phyloP scores from a whole-genome alignment of 148 eudicot species.

The Rhododendron ovatum region DNA sequence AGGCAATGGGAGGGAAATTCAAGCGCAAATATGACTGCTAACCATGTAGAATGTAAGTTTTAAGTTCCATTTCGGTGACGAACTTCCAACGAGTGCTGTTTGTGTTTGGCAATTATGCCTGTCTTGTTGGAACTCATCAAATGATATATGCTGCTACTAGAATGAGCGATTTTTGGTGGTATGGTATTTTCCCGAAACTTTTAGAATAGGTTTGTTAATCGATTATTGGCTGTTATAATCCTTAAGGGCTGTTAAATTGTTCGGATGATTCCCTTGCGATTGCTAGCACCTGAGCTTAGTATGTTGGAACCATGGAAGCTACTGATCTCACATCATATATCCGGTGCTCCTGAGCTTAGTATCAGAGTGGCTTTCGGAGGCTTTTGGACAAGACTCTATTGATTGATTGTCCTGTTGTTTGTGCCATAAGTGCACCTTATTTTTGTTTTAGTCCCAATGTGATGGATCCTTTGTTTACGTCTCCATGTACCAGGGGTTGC shows the following conservation, averaged over 20 bases:
- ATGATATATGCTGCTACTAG: not conserved
- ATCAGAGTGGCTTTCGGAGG: not conserved
- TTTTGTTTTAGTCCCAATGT: not conserved
- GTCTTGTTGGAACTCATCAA: not conserved
- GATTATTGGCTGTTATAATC: not conserved
- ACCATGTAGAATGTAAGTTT: slow-evolving; percentile 63
- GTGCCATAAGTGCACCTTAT: not conserved
- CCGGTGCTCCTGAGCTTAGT: not conserved
- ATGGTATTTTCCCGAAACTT: not conserved
- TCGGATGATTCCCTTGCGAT: not conserved
- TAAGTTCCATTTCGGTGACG: not conserved
- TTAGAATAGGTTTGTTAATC: not conserved
- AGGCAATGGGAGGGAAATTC: slow-evolving; percentile 44
- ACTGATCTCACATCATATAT: not conserved
- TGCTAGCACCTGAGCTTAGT: not conserved
- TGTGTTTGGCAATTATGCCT: slow-evolving; percentile 2
- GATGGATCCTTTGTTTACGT: not conserved
- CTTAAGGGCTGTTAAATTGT: not conserved
- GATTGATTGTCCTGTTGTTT: not conserved
- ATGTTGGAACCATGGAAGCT: not conserved
- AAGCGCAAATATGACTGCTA: slow-evolving; percentile 28
- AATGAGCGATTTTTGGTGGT: not conserved
- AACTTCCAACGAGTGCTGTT: not conserved
- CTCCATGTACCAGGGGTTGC: not conserved
- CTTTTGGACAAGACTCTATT: not conserved